Evolutionary conservation across 2,329 filamentous ascomycete genomes (phyloP).

Genomic region (Gyromitra esculenta): DNA sequence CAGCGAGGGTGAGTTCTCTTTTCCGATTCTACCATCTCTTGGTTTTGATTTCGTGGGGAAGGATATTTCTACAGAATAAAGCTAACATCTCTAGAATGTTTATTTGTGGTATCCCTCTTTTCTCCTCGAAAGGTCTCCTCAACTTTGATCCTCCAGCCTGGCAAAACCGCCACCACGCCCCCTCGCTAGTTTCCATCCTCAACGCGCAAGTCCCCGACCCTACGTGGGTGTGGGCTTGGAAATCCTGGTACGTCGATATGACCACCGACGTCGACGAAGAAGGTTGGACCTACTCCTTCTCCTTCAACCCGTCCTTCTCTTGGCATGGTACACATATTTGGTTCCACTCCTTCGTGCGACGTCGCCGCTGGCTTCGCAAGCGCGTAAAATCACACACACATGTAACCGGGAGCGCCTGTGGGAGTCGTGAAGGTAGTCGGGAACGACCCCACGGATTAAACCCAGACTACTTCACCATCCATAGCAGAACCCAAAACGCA

Average conservation of each 20-base stretch:
- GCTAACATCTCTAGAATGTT: constrained; percentile 66
- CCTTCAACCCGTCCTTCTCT: constrained; percentile 76
- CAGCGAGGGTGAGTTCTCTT: constrained; percentile 71
- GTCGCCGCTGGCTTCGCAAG: constrained; percentile 86
- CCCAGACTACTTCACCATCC: constrained; percentile 81
- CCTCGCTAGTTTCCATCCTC: constrained; percentile 74
- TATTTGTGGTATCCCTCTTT: constrained; percentile 87
- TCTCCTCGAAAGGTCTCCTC: constrained; percentile 84
- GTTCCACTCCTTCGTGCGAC: constrained; percentile 94
- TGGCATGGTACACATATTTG: constrained; percentile 91
- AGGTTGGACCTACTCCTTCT: constrained; percentile 96
- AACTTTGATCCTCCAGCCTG: constrained; percentile 86
- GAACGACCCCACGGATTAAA: constrained; percentile 74
- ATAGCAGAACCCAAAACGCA: constrained; percentile 63
- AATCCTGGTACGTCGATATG: constrained; percentile 78
- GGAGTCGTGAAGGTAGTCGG: constrained; percentile 58
- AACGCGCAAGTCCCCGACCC: constrained; percentile 95
- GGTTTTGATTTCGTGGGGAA: no score
- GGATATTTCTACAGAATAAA: not conserved
- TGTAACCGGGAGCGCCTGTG: constrained; percentile 54
- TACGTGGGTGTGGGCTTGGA: constrained; percentile 88
- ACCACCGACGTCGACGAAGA: constrained; percentile 85
- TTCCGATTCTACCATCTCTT: not conserved
- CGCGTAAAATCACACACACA: constrained; percentile 71
- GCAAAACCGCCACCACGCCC: constrained; percentile 73